Conservation (phyloP, 352 stramenopile species). For the Pythium pectinolyticum region DNA sequence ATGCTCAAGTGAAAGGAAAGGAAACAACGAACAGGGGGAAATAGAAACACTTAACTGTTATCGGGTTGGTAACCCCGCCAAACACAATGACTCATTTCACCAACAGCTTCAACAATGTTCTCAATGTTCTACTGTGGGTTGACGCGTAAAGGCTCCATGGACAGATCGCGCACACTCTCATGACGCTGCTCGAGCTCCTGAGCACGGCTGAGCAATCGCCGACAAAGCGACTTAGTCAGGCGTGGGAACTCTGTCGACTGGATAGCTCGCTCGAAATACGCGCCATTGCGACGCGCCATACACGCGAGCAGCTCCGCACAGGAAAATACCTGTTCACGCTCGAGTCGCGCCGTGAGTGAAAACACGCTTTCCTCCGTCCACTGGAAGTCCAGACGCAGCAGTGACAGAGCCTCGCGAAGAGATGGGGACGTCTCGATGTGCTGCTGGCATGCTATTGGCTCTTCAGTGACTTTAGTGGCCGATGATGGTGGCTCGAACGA, state of each 20-base stretch:
- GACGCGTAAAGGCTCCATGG: slow-evolving; percentile 24
- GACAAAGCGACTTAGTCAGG: slow-evolving; percentile 47
- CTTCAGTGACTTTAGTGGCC: no score
- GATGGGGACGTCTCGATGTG: slow-evolving; percentile 33
- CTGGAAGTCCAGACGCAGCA: slow-evolving; percentile 45
- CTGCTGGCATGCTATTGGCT: not conserved
- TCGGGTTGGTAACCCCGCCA: not conserved
- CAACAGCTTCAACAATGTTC: no score
- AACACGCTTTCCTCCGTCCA: slow-evolving; percentile 39
- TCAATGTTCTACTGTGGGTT: slow-evolving; percentile 26
- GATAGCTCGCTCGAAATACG: slow-evolving; percentile 47
- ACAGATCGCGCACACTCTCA: slow-evolving; percentile 22
- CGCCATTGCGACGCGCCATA: slow-evolving; percentile 29
- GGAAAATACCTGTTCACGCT: slow-evolving; percentile 38
- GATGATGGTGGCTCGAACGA: no score
- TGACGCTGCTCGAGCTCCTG: slow-evolving; percentile 13
- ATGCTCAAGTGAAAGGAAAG: not conserved
- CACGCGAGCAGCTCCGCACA: slow-evolving; percentile 39
- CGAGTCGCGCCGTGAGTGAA: slow-evolving; percentile 39
- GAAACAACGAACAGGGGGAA: not conserved
- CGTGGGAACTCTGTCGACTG: slow-evolving; percentile 51
- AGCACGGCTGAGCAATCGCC: slow-evolving; percentile 26
- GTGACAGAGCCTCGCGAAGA: slow-evolving; percentile 30
- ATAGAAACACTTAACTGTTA: not conserved
- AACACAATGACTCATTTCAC: not conserved